Percentiles rank a stretch among this genome's conserved stretches.
Conservation (phyloP, 305 asterid genomes). For the Fraxinus sp. region DNA sequence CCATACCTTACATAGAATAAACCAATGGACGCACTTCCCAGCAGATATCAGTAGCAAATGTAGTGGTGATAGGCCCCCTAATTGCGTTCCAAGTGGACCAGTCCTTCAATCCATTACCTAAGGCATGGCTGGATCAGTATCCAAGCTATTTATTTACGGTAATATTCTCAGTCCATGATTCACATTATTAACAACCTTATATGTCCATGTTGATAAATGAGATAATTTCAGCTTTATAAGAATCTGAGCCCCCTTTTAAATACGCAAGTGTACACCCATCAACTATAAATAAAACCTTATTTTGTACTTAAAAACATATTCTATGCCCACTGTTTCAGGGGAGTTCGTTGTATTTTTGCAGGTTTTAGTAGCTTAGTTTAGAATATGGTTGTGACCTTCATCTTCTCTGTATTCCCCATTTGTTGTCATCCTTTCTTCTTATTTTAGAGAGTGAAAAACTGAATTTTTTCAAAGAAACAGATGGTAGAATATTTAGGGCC, state of each 20-base stretch:
- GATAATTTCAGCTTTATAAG: neutral
- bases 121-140: neutral
- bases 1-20: slow-evolving; percentile 5
- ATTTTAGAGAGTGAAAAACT: neutral
- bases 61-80: neutral
- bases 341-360: neutral
- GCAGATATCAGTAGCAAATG: neutral
- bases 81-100: neutral
- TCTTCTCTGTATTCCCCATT: neutral
- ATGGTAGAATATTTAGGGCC: neutral
- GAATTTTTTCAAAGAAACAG: neutral
- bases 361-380: neutral
- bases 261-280: neutral
- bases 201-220: neutral
- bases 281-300: neutral
- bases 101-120: neutral
- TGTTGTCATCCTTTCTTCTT: neutral
- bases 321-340: neutral
- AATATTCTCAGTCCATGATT: neutral
- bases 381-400: neutral
- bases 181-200: neutral
- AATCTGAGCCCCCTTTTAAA: neutral
- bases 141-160: neutral
- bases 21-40: neutral
- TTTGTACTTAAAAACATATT: neutral